A percentile compares a stretch with the other conserved stretches of the same genome.
Evolutionary conservation across 2,329 filamentous ascomycete species (phyloP).

Genomic region (Iodosphaeria phyllophila): DNA sequence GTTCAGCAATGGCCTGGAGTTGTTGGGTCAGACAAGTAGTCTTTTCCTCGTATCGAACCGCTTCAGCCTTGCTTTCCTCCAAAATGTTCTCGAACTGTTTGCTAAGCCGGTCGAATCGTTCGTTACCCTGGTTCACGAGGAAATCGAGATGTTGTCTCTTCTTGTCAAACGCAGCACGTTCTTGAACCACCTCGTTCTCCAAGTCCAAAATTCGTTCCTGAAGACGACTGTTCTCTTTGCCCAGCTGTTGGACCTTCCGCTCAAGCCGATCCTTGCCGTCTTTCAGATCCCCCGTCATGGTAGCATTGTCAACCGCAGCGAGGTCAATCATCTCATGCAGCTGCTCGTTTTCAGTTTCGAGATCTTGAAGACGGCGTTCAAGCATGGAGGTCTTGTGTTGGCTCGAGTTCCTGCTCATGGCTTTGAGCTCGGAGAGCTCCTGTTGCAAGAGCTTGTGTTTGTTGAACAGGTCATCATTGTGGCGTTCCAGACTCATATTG

Average conservation of each 20-base stretch:
- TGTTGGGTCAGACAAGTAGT: conserved; percentile 7
- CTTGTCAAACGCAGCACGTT: conserved; percentile 5
- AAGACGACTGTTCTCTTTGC: conserved; percentile 8
- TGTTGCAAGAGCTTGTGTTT: conserved; percentile 22
- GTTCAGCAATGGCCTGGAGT: conserved; percentile 7
- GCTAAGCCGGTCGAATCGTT: conserved; percentile 21
- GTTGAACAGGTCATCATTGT: conserved; percentile 18
- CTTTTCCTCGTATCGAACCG: conserved; percentile 5
- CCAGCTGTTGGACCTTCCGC: conserved; percentile 7
- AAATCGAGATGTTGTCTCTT: conserved; percentile 7
- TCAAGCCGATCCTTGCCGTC: conserved; percentile 8
- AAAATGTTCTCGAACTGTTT: conserved; percentile 12
- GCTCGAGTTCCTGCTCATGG: conserved; percentile 17
- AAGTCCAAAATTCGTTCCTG: conserved; percentile 9
- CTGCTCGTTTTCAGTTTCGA: conserved; percentile 26
- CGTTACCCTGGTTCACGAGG: conserved; percentile 15
- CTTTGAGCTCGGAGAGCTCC: conserved; percentile 18
- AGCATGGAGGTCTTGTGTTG: conserved; percentile 25
- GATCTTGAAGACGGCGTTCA: conserved; percentile 23
- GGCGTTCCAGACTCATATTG: conserved; percentile 6
- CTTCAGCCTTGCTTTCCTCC: conserved; percentile 11
- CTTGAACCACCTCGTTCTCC: conserved; percentile 5
- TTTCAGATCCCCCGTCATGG: conserved; percentile 7
- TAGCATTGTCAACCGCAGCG: conserved; percentile 6
- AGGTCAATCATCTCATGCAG: conserved; percentile 27